Conservation (phyloP, 2,329 filamentous ascomycete genomes). For the Neofusicoccum umdonicola region DNA sequence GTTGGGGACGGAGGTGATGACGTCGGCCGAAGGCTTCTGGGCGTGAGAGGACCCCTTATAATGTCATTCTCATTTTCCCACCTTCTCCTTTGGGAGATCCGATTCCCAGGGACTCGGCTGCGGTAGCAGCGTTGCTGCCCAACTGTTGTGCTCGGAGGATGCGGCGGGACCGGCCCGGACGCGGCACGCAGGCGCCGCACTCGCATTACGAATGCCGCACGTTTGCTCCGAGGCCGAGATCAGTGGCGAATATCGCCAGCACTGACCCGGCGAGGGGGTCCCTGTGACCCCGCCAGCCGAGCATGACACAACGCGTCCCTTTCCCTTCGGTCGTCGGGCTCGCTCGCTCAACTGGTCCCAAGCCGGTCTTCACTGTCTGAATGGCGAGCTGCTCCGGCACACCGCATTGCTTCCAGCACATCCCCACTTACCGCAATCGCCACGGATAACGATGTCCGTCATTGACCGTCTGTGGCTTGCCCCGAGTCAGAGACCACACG, state of each 20-base stretch:
- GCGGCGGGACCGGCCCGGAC: constrained; percentile 4
- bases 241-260: constrained; percentile 6
- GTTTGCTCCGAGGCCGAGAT: background rate
- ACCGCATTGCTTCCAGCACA: background rate
- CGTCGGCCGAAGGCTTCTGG: background rate
- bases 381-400: background rate
- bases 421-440: background rate
- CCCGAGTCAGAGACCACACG: background rate
- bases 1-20: background rate
- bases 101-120: background rate
- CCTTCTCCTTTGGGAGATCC: background rate
- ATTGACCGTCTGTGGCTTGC: background rate
- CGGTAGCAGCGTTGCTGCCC: background rate
- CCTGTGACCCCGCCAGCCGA: background rate
- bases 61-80: background rate
- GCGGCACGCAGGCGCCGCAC: background rate
- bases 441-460: background rate
- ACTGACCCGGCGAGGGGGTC: background rate
- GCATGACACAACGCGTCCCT: background rate
- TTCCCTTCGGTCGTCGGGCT: background rate
- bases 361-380: background rate
- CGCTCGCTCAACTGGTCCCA: background rate
- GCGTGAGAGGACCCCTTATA: background rate
- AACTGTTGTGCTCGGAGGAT: background rate
- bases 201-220: background rate